Evolutionary conservation across 2,329 filamentous ascomycete species (phyloP), one percentile per base, ranked within the genome.

Genomic region (Fusarium longipes): DNA sequence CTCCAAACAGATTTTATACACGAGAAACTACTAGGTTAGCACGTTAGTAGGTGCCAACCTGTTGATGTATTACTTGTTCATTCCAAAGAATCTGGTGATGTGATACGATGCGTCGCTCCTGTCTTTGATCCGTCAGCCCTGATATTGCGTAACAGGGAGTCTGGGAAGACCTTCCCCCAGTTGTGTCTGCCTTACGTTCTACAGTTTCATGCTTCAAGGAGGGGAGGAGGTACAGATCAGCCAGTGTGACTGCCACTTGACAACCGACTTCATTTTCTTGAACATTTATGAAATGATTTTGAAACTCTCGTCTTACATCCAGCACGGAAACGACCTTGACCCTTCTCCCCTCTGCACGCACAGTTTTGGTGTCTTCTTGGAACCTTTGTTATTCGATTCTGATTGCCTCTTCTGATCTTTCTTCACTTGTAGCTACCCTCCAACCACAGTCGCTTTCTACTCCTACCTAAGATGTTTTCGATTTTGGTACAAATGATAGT

Each of bases 321-420:
- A 40, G 25, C 44, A 48, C 32, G 44, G 42, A 35, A 32, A 51
- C 33, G 36, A 49, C 18, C 29, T 24, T 42, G 33, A 12, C 48
- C 24, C 29, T 29, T 48, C 52, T 67, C 54, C 29, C 36, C 42
- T 57, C 35, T 35, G 25, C 49, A 17, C 27, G 43, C 35, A 30
- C 54, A 39, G 47, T 69, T 69, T 69, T 69, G 67, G 66, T 51
- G 54, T 52, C 45, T 70, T 69, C 57, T 70, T 70, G 66, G 66
- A 61, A 56, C 66, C n/a, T 60, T 44, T 55, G 10, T 58, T 54
- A 27, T 59, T 59, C 43, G 17, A 29, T 56, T 49, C 33, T 57
- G 43, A 29, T 27, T 42, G 35, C 38, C 35, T 33, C 63, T 52
- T 17, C 14, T 29, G 20, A 43, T 48, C 18, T 20, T 48, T 30